Evolutionary conservation across 2,329 filamentous ascomycete genomes (phyloP).

Genomic region (Lecanicillium sp.): DNA sequence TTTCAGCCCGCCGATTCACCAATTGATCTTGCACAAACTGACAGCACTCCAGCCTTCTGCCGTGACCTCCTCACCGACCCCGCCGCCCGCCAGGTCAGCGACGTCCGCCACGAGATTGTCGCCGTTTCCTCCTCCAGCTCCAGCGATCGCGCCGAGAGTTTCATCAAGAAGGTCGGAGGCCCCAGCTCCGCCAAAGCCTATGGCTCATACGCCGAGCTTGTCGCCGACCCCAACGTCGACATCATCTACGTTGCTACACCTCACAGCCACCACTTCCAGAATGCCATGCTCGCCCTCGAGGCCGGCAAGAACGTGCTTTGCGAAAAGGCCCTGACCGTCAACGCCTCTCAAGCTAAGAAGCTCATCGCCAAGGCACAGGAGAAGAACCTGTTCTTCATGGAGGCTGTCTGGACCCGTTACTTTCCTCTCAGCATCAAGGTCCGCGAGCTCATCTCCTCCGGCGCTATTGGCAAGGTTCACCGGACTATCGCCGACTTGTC

Average conservation of each 20-base stretch:
- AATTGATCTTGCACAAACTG: background rate
- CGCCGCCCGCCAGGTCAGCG: slow-evolving; percentile 55
- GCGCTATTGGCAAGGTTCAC: slow-evolving; percentile 51
- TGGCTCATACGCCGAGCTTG: slow-evolving; percentile 74
- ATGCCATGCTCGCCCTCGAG: slow-evolving; percentile 74
- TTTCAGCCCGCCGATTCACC: slow-evolving; percentile 5
- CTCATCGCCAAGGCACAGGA: slow-evolving; percentile 63
- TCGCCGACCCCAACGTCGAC: slow-evolving; percentile 69
- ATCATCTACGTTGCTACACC: slow-evolving; percentile 86
- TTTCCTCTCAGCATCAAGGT: slow-evolving; percentile 77
- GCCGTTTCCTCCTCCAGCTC: slow-evolving; percentile 76
- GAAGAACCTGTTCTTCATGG: slow-evolving; percentile 73
- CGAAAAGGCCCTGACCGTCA: slow-evolving; percentile 86
- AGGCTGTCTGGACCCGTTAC: slow-evolving; percentile 84
- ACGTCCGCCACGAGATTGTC: slow-evolving; percentile 68
- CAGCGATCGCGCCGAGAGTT: slow-evolving; percentile 57
- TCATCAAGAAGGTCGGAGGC: slow-evolving; percentile 64
- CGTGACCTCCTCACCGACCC: slow-evolving; percentile 74
- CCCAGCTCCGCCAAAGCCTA: slow-evolving; percentile 63
- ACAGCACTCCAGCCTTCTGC: slow-evolving; percentile 45
- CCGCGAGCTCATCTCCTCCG: slow-evolving; percentile 51
- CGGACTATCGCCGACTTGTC: slow-evolving; percentile 53
- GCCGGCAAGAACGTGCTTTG: slow-evolving; percentile 84
- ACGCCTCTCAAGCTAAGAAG: slow-evolving; percentile 64
- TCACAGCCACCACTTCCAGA: slow-evolving; percentile 89